A percentile compares a stretch with the other conserved stretches of the same genome.
phyloP scores from a whole-genome alignment of 441 rosid genomes.

The Biscutella auriculata region DNA sequence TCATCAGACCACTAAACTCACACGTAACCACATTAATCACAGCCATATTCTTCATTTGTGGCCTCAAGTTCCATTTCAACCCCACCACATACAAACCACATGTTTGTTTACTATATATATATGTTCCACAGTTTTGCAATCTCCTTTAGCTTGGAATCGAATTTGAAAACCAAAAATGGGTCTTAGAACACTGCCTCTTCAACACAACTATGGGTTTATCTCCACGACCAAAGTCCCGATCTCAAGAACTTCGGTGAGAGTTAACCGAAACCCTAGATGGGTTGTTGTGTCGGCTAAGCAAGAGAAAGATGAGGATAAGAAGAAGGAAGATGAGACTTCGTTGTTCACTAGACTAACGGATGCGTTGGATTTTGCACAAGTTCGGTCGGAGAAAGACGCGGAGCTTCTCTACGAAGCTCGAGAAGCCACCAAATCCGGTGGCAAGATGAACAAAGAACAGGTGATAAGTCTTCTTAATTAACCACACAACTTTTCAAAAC shows the following conservation, averaged over 20 bases:
- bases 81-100: slow-evolving; percentile 14
- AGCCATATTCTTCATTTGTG: slow-evolving; percentile 18
- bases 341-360: slow-evolving; percentile 53
- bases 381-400: slow-evolving; percentile 64
- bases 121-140: not conserved
- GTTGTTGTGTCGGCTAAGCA: slow-evolving; percentile 18
- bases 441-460: slow-evolving; percentile 60
- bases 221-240: slow-evolving; percentile 10
- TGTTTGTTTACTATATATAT: not conserved
- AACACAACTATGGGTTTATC: slow-evolving; percentile 11
- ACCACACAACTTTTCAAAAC: too few relatives aligned
- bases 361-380: slow-evolving; percentile 78
- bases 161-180: slow-evolving; percentile 9
- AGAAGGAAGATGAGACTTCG: slow-evolving; percentile 48
- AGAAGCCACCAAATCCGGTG: slow-evolving; percentile 58
- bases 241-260: slow-evolving; percentile 13
- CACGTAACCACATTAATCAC: slow-evolving; percentile 21
- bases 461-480: slow-evolving; percentile 14
- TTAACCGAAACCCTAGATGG: slow-evolving; percentile 20
- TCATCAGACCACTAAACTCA: slow-evolving; percentile 18
- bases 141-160: not conserved
- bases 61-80: not conserved
- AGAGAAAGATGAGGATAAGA: slow-evolving; percentile 24
- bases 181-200: slow-evolving; percentile 21
- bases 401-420: slow-evolving; percentile 69